phyloP scores from a whole-genome alignment of 1,284 basidiomycete species.

The Sphaerobolus stellatus region DNA sequence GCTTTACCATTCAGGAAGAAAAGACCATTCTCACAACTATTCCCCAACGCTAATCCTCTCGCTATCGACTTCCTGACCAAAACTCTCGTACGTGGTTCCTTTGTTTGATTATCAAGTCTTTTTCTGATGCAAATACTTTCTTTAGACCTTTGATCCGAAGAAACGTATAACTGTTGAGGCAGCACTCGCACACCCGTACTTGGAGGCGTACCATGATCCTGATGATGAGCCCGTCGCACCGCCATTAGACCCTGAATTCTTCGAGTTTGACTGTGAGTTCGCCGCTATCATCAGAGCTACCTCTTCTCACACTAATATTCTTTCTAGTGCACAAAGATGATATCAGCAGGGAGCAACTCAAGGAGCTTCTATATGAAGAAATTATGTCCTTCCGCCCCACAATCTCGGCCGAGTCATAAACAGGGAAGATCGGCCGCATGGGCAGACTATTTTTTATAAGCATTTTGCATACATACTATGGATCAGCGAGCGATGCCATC shows the following conservation, averaged over 20 bases:
- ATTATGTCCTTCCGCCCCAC: constrained; percentile 68
- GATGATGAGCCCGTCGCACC: constrained; percentile 92
- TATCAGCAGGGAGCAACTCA: constrained; percentile 82
- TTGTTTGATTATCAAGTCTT: constrained; percentile 7
- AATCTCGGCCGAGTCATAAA: too few relatives aligned
- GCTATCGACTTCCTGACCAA: constrained; percentile 92
- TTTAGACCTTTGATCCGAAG: constrained; percentile 86
- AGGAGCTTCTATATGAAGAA: constrained; percentile 66
- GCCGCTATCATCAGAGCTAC: constrained; percentile 3
- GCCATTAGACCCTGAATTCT: constrained; percentile 88
- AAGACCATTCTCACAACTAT: constrained; percentile 73
- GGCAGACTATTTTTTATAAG: too few relatives aligned
- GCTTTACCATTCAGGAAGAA: constrained; percentile 86
- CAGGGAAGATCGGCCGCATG: too few relatives aligned
- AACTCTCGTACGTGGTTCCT: constrained; percentile 64
- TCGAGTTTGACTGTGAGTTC: constrained; percentile 79
- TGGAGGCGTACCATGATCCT: constrained; percentile 91
- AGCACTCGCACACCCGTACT: constrained; percentile 87
- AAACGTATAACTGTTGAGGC: constrained; percentile 91
- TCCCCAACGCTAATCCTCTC: constrained; percentile 82
- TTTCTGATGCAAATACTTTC: background rate
- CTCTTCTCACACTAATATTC: background rate
- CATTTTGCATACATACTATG: too few relatives aligned
- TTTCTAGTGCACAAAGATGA: constrained; percentile 84
- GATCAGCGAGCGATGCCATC: too few relatives aligned